Percentiles rank a stretch among this genome's conserved stretches.
These are phyloP conservation scores for Paramecium caudatum DNA, from an alignment of 73 alveolate genomes.

Conservation along the genomic window DNA sequence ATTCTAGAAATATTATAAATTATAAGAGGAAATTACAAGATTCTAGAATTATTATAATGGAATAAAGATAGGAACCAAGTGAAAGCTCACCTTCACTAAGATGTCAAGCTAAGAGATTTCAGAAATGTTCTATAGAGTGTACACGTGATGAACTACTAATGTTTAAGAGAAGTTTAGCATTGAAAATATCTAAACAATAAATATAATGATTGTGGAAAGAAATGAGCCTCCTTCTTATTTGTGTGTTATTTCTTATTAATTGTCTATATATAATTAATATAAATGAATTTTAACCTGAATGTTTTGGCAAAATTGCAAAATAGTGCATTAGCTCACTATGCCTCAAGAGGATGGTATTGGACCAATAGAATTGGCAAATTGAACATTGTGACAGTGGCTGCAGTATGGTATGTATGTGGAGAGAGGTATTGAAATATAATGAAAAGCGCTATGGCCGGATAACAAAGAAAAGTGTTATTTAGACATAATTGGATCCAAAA, in stretches of 20 bases:
- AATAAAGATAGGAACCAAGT: too few species aligned
- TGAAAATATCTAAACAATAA: neutral
- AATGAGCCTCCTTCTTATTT: too few species aligned
- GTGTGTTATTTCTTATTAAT: too few species aligned
- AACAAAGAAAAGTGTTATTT: neutral
- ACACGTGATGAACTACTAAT: too few species aligned
- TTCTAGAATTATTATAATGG: too few species aligned
- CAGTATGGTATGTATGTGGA: neutral
- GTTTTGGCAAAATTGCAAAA: constrained; percentile 1
- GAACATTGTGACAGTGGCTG: constrained; percentile 15
- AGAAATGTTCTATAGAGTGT: too few species aligned
- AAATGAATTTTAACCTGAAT: too few species aligned
- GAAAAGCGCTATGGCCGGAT: neutral
- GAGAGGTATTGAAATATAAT: neutral
- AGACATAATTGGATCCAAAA: constrained; percentile 48
- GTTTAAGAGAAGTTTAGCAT: neutral
- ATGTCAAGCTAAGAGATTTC: too few species aligned
- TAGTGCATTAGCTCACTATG: neutral
- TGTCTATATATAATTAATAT: too few species aligned
- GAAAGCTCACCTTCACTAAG: too few species aligned
- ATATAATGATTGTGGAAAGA: neutral
- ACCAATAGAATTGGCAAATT: constrained; percentile 36
- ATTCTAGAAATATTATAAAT: too few species aligned
- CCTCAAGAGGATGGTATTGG: constrained; percentile 40
- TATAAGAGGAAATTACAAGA: too few species aligned